These are phyloP conservation scores for Exserohilum turcica DNA, from an alignment of 2,329 filamentous ascomycete species.

Conservation along the genomic window DNA sequence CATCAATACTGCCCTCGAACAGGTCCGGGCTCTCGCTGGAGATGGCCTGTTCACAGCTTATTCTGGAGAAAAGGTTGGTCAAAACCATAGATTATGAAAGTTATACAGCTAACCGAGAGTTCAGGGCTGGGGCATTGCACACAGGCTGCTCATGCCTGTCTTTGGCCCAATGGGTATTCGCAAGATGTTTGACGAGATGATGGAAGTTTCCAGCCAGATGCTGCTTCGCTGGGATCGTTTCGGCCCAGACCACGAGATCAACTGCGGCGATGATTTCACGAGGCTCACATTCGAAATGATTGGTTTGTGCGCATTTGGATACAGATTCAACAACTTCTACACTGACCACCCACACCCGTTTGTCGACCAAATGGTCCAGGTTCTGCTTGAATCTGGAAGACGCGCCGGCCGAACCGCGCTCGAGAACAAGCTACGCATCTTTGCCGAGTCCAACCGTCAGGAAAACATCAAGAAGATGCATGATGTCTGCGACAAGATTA, in stretches of 20 bases:
- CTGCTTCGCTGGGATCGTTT: conserved; percentile 13
- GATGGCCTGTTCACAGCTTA: conserved; percentile 12
- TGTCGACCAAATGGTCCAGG: conserved; percentile 11
- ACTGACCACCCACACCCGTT: conserved; percentile 8
- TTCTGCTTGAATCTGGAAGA: conserved; percentile 10
- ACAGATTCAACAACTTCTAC: conserved; percentile 15
- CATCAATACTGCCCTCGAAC: conserved; percentile 10
- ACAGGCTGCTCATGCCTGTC: conserved; percentile 9
- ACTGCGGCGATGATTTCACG: conserved; percentile 9
- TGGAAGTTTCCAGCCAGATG: conserved; percentile 11
- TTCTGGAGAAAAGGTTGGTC: conserved; percentile 6
- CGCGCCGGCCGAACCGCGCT: conserved; percentile 3
- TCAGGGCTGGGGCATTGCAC: conserved; percentile 9
- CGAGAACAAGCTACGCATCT: conserved; percentile 12
- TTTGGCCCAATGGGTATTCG: conserved; percentile 14
- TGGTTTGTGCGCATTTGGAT: conserved; percentile 12
- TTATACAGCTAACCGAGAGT: background rate
- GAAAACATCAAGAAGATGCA: conserved; percentile 15
- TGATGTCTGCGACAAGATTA: conserved; percentile 11
- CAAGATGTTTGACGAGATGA: conserved; percentile 12
- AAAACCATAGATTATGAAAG: background rate
- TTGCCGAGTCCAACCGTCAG: conserved; percentile 9
- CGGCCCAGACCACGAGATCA: conserved; percentile 9
- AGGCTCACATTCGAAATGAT: conserved; percentile 13
- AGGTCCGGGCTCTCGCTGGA: conserved; percentile 9